These are phyloP conservation scores for Teratosphaeriaceae sp. DNA, from an alignment of 2,329 filamentous ascomycete genomes.

Conservation along the genomic window DNA sequence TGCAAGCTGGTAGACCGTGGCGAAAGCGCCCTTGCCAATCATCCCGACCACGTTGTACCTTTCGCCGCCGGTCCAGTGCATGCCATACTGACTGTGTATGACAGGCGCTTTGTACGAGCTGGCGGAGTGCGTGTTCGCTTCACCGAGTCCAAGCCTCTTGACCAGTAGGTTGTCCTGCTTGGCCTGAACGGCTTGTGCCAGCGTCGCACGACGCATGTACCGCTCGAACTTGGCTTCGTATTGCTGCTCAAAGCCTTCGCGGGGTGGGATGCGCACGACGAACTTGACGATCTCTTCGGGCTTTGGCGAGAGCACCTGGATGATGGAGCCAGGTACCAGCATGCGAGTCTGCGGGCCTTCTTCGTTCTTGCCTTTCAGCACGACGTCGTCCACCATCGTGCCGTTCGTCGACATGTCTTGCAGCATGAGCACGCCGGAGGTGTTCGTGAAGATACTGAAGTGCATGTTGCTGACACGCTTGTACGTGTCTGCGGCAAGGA, in stretches of 20 bases:
- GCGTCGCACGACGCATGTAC: slow-evolving; percentile 49
- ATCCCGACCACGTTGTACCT: slow-evolving; percentile 76
- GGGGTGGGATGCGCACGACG: slow-evolving; percentile 72
- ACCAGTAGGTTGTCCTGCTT: slow-evolving; percentile 4
- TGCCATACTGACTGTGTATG: slow-evolving; percentile 44
- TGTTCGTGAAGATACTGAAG: slow-evolving; percentile 87
- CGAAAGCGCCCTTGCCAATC: slow-evolving; percentile 92
- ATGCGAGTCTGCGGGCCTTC: slow-evolving; percentile 49
- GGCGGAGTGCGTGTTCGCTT: slow-evolving; percentile 5
- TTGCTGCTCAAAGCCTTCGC: slow-evolving; percentile 58
- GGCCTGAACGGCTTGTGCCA: slow-evolving; percentile 11
- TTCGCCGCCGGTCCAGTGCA: slow-evolving; percentile 75
- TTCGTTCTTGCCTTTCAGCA: slow-evolving; percentile 52
- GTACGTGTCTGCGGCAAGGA: slow-evolving; percentile 58
- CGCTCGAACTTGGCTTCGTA: slow-evolving; percentile 63
- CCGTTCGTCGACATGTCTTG: slow-evolving; percentile 96
- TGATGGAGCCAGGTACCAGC: slow-evolving; percentile 64
- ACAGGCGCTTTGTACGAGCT: slow-evolving; percentile 18
- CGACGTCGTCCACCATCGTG: slow-evolving; percentile 70
- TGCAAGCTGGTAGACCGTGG: slow-evolving; percentile 84
- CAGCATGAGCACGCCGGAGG: slow-evolving; percentile 81
- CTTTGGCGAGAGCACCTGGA: slow-evolving; percentile 56
- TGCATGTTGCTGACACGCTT: slow-evolving; percentile 88
- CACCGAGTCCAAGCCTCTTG: neutral
- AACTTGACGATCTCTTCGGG: slow-evolving; percentile 65